phyloP scores from a whole-genome alignment of 441 rosid genomes.

The Adansonia grandidieri region DNA sequence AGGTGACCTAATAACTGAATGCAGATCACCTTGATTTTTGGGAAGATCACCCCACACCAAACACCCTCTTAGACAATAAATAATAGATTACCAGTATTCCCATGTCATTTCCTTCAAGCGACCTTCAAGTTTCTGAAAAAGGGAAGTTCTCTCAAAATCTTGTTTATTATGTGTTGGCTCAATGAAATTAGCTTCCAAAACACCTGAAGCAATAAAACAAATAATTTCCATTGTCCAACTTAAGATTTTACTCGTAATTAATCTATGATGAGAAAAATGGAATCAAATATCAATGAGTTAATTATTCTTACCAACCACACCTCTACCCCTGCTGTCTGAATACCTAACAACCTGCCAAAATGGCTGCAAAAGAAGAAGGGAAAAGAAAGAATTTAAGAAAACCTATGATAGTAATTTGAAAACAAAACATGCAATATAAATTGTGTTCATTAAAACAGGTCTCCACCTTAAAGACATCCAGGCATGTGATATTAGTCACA shows the following conservation, averaged over 20 bases:
- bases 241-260: constrained; percentile 23
- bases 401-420: not conserved
- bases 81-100: constrained; percentile 77
- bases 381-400: constrained; percentile 12
- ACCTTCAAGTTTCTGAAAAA: constrained; percentile 91
- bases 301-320: constrained; percentile 83
- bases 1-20: not conserved
- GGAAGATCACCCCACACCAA: not conserved
- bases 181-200: constrained; percentile 89
- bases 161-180: constrained; percentile 98
- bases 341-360: constrained; percentile 78
- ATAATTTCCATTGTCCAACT: constrained; percentile 25
- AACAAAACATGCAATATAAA: not conserved
- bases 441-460: not conserved
- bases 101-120: constrained; percentile 91
- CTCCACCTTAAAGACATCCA: not conserved
- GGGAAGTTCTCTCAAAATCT: constrained; percentile 95
- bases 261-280: constrained; percentile 16
- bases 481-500: not conserved
- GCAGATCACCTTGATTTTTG: not conserved
- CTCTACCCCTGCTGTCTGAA: constrained; percentile 71
- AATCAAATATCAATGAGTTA: constrained; percentile 25
- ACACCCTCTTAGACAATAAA: constrained; percentile 7
- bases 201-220: constrained; percentile 54
- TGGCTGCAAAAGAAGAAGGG: constrained; percentile 60